Conservation (phyloP, 345 rosid genomes). For the Brassica juncea region DNA sequence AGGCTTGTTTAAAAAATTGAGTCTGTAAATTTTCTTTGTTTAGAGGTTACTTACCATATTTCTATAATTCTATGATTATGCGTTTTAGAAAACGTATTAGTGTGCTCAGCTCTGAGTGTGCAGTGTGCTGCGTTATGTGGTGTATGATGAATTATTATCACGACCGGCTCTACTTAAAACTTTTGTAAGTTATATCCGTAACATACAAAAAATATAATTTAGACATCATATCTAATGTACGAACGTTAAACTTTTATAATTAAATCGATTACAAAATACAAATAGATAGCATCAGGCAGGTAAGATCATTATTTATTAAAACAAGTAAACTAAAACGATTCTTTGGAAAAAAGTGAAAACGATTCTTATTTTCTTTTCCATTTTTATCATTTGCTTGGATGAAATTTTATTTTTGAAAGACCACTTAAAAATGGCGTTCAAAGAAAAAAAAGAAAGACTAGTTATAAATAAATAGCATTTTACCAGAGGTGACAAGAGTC, state of each 20-base stretch:
- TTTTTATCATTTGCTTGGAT: background rate
- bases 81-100: too few species aligned
- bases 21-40: background rate
- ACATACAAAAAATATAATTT: background rate
- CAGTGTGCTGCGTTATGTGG: background rate
- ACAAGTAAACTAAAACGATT: too few species aligned
- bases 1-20: constrained; percentile 45
- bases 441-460: background rate
- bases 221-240: background rate
- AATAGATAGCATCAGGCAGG: background rate
- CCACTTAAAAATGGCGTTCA: background rate
- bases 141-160: constrained; percentile 1
- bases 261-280: background rate
- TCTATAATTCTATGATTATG: too few species aligned
- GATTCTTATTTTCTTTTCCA: background rate
- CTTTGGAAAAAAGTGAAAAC: too few species aligned
- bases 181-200: background rate
- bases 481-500: background rate
- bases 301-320: too few species aligned
- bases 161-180: background rate
- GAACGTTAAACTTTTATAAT: background rate
- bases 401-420: background rate
- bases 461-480: background rate
- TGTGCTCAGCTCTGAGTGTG: too few species aligned
- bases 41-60: background rate